Percentiles rank a stretch among this genome's conserved stretches.
These are phyloP conservation scores for Astrephomene gubernaculifera DNA, from an alignment of 139 green algal species.

Conservation along the genomic window DNA sequence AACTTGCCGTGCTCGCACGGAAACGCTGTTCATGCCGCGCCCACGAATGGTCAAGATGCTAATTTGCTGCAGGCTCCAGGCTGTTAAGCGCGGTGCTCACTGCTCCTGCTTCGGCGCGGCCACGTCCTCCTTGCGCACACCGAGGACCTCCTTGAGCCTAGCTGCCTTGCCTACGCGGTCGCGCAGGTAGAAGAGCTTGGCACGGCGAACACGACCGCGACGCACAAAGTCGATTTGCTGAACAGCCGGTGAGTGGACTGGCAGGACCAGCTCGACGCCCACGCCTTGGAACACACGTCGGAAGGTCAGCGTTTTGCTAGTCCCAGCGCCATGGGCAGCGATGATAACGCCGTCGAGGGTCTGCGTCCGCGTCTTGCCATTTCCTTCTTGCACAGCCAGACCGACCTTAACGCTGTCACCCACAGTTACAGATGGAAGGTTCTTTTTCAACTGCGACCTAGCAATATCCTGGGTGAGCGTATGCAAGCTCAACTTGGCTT, in stretches of 20 bases:
- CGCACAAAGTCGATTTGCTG: slow-evolving; percentile 59
- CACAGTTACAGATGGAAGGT: slow-evolving; percentile 44
- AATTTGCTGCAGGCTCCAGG: no score
- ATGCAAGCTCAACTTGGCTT: slow-evolving; percentile 40
- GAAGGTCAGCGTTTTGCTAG: slow-evolving; percentile 61
- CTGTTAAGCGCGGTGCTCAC: no score
- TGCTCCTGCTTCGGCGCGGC: slow-evolving; percentile 1
- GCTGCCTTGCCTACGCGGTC: slow-evolving; percentile 69
- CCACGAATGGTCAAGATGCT: no score
- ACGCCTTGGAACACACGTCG: slow-evolving; percentile 64
- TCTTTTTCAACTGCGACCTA: slow-evolving; percentile 26
- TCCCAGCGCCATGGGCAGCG: slow-evolving; percentile 52
- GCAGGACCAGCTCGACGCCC: slow-evolving; percentile 67
- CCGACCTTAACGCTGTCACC: slow-evolving; percentile 65
- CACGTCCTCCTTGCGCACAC: slow-evolving; percentile 20
- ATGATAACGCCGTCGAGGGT: slow-evolving; percentile 69
- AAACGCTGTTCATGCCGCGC: no score
- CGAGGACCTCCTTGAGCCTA: slow-evolving; percentile 62
- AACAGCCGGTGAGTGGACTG: slow-evolving; percentile 58
- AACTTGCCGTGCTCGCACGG: no score
- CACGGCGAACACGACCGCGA: slow-evolving; percentile 60
- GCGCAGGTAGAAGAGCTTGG: slow-evolving; percentile 80
- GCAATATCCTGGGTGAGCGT: slow-evolving; percentile 23
- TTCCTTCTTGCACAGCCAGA: slow-evolving; percentile 63
- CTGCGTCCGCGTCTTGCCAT: slow-evolving; percentile 63